phyloP scores from a whole-genome alignment of 805 yeast species.

The Komagataella phaffii region DNA sequence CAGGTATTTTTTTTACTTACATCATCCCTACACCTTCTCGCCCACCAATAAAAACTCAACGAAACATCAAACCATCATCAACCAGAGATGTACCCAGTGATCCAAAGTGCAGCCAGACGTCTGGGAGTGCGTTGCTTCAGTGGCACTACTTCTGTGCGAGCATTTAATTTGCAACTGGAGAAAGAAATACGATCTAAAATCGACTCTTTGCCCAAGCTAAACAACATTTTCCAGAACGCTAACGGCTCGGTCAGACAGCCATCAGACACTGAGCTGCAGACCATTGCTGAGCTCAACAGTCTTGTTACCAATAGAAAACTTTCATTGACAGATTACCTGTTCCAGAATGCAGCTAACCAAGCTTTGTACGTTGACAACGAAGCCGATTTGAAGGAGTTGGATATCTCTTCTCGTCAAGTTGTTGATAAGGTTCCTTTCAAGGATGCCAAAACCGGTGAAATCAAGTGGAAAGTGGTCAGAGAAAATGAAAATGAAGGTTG shows the following conservation, averaged over 20 bases:
- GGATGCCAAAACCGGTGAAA: conserved; percentile 65
- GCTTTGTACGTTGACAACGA: conserved; percentile 47
- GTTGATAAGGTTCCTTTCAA: conserved; percentile 77
- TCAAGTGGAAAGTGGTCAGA: conserved; percentile 67
- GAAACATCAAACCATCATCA: not conserved
- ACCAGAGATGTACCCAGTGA: not conserved
- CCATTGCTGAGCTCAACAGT: conserved; percentile 56
- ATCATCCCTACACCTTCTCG: not conserved
- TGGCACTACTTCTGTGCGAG: not conserved
- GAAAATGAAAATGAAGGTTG: conserved; percentile 74
- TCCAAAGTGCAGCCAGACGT: not conserved
- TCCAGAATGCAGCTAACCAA: conserved; percentile 36
- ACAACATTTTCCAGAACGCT: conserved; percentile 55
- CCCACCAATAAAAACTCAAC: not conserved
- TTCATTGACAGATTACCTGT: conserved; percentile 25
- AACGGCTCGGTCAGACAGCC: conserved; percentile 69
- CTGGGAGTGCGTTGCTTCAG: not conserved
- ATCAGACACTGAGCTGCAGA: conserved; percentile 55
- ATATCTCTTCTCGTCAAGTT: conserved; percentile 47
- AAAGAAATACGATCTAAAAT: conserved; percentile 48
- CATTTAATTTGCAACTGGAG: conserved; percentile 35
- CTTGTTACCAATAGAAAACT: conserved; percentile 45
- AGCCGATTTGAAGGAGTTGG: conserved; percentile 42
- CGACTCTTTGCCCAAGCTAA: conserved; percentile 48
- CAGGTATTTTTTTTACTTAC: too few relatives aligned